A percentile compares a stretch with the other conserved stretches of the same genome.
Conservation (phyloP, 164 flowering plant genomes). For the Cinnamomum micranthum region DNA sequence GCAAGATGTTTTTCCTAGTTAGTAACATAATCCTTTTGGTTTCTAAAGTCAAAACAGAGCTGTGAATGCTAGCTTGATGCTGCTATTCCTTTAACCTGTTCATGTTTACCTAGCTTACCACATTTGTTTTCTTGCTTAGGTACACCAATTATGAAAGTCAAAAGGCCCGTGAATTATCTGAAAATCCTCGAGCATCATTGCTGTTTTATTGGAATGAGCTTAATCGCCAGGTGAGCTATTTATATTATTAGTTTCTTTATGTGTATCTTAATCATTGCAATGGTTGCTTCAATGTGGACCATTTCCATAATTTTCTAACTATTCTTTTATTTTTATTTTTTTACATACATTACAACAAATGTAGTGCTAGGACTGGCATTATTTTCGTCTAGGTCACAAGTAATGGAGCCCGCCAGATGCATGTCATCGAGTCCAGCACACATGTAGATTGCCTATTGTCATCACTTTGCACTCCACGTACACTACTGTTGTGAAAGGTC, state of each 20-base stretch:
- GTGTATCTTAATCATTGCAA: neutral
- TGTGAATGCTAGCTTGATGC: neutral
- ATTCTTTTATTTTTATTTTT: too few relatives aligned
- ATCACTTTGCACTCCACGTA: too few relatives aligned
- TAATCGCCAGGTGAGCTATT: conserved; percentile 64
- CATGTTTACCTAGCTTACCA: neutral
- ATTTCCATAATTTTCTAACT: too few relatives aligned
- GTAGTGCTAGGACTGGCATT: too few relatives aligned
- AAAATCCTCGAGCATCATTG: conserved; percentile 80
- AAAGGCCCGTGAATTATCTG: conserved; percentile 67
- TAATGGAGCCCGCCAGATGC: too few relatives aligned
- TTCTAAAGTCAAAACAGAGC: neutral
- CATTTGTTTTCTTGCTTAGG: conserved; percentile 33
- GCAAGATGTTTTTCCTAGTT: neutral
- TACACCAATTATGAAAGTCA: conserved; percentile 80
- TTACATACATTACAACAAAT: too few relatives aligned
- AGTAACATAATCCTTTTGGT: neutral
- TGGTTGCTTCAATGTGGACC: neutral
- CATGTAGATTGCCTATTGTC: too few relatives aligned
- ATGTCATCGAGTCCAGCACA: too few relatives aligned
- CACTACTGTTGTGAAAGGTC: too few relatives aligned
- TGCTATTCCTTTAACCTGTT: neutral
- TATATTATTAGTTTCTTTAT: neutral
- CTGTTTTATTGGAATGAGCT: conserved; percentile 80
- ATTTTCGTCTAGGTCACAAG: too few relatives aligned